phyloP scores from a whole-genome alignment of 345 rosid species.

The Salix caprea region DNA sequence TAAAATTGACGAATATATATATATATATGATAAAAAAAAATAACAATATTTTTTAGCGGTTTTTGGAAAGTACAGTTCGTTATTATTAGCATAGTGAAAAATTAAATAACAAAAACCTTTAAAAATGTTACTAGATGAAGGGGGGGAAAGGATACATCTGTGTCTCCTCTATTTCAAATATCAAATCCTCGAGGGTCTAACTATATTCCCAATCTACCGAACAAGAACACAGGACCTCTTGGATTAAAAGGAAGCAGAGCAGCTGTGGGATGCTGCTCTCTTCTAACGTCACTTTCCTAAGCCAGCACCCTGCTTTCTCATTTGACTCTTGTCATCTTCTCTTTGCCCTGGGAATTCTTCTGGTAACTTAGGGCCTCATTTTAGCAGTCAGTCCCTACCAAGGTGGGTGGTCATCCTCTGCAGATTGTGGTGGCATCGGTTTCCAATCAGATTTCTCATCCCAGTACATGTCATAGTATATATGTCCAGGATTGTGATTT shows the following conservation, averaged over 20 bases:
- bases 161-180: background rate
- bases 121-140: background rate
- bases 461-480: conserved; percentile 95
- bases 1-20: no score
- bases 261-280: background rate
- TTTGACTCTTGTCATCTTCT: background rate
- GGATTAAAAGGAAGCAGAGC: no score
- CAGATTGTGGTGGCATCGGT: conserved; percentile 69
- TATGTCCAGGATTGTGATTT: conserved; percentile 75
- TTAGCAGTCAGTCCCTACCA: conserved; percentile 6
- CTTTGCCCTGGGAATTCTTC: background rate
- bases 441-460: conserved; percentile 95
- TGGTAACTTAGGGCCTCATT: background rate
- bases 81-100: background rate
- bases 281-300: background rate
- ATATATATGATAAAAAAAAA: no score
- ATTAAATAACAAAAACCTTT: background rate
- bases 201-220: background rate
- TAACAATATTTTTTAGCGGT: no score
- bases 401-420: conserved; percentile 75
- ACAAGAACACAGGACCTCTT: background rate
- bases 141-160: background rate
- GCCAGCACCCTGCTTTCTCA: background rate
- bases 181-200: background rate
- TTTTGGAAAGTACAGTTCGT: no score